Base-by-base conservation (phyloP, 2,329 filamentous ascomycete genomes). In the Gnomoniopsis sp. region DNA sequence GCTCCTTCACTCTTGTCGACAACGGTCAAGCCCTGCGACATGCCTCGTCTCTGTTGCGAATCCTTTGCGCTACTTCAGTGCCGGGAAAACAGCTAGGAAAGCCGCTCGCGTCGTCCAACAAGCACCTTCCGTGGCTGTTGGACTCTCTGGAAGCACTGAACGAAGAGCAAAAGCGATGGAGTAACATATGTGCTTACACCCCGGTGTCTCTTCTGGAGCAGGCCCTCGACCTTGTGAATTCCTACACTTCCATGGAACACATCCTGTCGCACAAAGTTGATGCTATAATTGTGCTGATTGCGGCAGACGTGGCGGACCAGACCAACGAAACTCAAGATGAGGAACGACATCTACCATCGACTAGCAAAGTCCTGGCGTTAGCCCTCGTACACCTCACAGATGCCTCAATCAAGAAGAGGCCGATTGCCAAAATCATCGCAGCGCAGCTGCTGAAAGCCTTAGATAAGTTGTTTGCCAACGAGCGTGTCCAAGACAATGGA, bases 91-190 rank as follows among this genome's bases (percentile, higher is more conserved):
- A 68, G 4, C 67, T 65, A 2, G 74, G 71, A 46, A 67, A 68
- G 11, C 70, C 66, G 33, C 64, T 67, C 12, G 67, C 70, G 17
- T 69, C 69, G 58, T 75, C 76, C 52, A 70, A 69, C 19, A 77
- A 78, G 61, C 72, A 72, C 58, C 67, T 74, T 0, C 73, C 77
- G 14, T 83, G 80, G 80, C 68, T 84, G 14, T 68, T 83, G 59
- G 82, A 85, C 65, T 73, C 74, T 7, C 69, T 78, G 62, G 71
- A 78, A 38, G 72, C 75, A 46, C 67, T 83, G 33, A 72, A 76
- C 52, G 65, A 71, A 21, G 66, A 72, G 12, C 75, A 77, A 58
- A 72, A 70, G 33, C 68, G 69, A 62, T 75, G 77, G 71, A 70
- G 71, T 41, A 55, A 66, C 43, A 41, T 65, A 49, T 65, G 66